Evolutionary conservation across 257 asterid genomes (phyloP).

Genomic region (Nyctanthes arbortristis): DNA sequence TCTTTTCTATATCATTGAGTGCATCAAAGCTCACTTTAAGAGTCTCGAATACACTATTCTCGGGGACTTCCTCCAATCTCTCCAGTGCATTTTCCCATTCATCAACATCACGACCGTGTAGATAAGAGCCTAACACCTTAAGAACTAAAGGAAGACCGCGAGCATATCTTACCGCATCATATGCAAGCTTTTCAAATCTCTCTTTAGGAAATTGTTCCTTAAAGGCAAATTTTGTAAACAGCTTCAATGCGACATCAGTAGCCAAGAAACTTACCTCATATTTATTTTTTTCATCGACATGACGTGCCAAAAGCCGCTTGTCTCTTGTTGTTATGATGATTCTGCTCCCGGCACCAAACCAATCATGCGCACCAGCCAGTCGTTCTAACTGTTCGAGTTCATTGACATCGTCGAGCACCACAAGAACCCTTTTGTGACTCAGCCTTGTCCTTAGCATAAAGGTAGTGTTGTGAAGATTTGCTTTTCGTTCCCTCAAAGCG

Average conservation of each 20-base stretch:
- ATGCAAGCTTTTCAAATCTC: not conserved
- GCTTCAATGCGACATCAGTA: not conserved
- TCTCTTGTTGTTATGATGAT: slow-evolving; percentile 18
- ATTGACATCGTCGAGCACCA: slow-evolving; percentile 11
- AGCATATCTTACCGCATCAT: not conserved
- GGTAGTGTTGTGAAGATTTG: slow-evolving; percentile 9
- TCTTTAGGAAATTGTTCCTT: not conserved
- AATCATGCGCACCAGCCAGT: not conserved
- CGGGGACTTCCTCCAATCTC: not conserved
- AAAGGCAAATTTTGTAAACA: slow-evolving; percentile 1
- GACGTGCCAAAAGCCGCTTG: not conserved
- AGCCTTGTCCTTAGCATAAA: not conserved
- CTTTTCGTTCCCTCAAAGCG: slow-evolving; percentile 4
- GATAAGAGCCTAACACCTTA: slow-evolving; percentile 1
- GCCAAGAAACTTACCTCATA: not conserved
- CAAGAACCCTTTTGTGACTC: slow-evolving; percentile 20
- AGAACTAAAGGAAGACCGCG: slow-evolving; percentile 13
- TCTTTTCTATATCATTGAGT: not conserved
- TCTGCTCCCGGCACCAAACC: slow-evolving; percentile 17
- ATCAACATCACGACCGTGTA: not conserved
- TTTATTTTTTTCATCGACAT: not conserved
- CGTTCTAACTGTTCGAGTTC: not conserved
- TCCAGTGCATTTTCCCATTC: not conserved
- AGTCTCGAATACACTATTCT: not conserved
- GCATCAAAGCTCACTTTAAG: not conserved